Base-by-base conservation (phyloP, 1,284 basidiomycete species). In the Ceratobasidium sp. region DNA sequence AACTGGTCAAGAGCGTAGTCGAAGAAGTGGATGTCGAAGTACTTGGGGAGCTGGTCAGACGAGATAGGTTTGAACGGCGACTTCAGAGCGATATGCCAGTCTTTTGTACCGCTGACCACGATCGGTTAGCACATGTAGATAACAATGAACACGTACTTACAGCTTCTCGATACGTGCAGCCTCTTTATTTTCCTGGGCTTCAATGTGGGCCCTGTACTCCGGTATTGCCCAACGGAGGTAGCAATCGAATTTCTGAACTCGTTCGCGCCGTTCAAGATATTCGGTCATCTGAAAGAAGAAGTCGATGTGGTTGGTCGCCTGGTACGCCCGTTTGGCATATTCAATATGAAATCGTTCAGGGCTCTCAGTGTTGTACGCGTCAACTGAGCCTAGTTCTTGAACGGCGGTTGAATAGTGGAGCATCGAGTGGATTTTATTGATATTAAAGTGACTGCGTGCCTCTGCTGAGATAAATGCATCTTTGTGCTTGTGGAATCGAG, bases 401-500 rank as follows among this genome's bases (percentile, higher is more conserved):
- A 70, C 62, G 7, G 32, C 32, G 13, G 2, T 20, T 1, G 25
- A n/a, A 34, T 72, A 72, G 34, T 72, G 71, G 10, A 58, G 15
- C 17, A 70, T 35, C 3, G 58, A 20, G 34, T 72, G 71, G 2
- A 70, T 0, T 35, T 72, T 72, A 8, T 49, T 31, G 17, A 64
- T 50, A 4, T 40, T 22, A 20, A 56, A 56, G 49, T 52, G 2
- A 7, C 4, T 25, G n/a, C 75, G 72, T 34, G 77, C 73, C 2
- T 76, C 76, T 5, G 76, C 73, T 4, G 76, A 69, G 0, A 75
- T 32, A 53, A 79, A 75, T 3, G 76, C 70, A 1, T 57, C 43
- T 38, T 78, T 78, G 69, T 78, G 73, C 0, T 55, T 71, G 57
- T 80, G 78, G 53, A 79, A 80, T 0, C 27, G 29, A 0, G 29